phyloP scores from a whole-genome alignment of 257 asterid species.

The Solanum pennellii region DNA sequence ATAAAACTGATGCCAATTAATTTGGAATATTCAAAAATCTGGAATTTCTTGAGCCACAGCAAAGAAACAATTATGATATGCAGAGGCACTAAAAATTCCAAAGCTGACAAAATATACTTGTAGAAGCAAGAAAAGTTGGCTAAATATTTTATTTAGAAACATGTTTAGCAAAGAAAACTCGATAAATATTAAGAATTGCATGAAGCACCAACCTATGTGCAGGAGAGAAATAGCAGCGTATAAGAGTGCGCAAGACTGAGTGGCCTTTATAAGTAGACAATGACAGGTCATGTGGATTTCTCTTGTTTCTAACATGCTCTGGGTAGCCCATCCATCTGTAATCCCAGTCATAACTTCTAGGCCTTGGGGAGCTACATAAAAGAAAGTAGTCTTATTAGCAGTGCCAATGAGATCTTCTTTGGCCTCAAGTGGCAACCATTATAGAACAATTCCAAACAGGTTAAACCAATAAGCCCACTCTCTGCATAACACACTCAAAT shows the following conservation, averaged over 20 bases:
- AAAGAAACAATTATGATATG: neutral
- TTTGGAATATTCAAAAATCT: neutral
- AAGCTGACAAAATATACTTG: neutral
- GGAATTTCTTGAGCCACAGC: neutral
- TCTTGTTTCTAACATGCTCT: slow-evolving; percentile 23
- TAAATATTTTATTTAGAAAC: neutral
- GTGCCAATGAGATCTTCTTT: neutral
- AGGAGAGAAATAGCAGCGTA: slow-evolving; percentile 95
- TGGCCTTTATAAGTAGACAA: slow-evolving; percentile 86
- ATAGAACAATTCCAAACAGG: neutral
- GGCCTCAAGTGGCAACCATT: neutral
- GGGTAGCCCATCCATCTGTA: slow-evolving; percentile 92
- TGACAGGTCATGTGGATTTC: slow-evolving; percentile 56
- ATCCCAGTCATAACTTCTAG: slow-evolving; percentile 56
- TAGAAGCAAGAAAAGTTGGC: neutral
- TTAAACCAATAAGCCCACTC: neutral
- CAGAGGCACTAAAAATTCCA: neutral
- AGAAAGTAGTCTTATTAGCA: slow-evolving; percentile 1
- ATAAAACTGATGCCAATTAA: neutral
- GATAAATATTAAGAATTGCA: neutral
- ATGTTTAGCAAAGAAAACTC: neutral
- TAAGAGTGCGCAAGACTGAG: slow-evolving; percentile 71
- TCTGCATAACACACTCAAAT: neutral
- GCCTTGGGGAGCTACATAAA: slow-evolving; percentile 42
- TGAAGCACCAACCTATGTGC: slow-evolving; percentile 45